Evolutionary conservation across 2,329 filamentous ascomycete species (phyloP).

Genomic region (Trichoderma sp.): DNA sequence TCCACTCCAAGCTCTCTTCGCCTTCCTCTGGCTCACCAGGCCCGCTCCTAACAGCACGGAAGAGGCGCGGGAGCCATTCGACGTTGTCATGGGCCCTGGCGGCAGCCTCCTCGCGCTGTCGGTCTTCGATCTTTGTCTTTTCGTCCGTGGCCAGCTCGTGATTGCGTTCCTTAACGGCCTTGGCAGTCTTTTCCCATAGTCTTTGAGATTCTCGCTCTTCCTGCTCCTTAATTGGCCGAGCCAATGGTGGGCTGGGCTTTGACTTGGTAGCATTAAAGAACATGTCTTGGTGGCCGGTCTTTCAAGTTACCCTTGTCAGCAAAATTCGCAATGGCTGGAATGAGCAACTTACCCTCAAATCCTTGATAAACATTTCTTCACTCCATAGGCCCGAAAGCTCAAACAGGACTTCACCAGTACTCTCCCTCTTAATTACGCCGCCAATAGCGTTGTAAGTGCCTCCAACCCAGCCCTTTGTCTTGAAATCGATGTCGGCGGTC

Average conservation of each 20-base stretch:
- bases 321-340: neutral
- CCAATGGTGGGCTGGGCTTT: slow-evolving; percentile 69
- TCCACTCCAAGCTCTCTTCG: slow-evolving; percentile 90
- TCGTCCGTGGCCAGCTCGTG: slow-evolving; percentile 89
- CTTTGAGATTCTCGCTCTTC: slow-evolving; percentile 85
- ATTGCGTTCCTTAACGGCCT: slow-evolving; percentile 79
- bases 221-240: slow-evolving; percentile 80
- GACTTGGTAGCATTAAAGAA: slow-evolving; percentile 84
- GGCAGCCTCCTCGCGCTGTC: slow-evolving; percentile 84
- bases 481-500: slow-evolving; percentile 92
- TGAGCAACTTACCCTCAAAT: slow-evolving; percentile 63
- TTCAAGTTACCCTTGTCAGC: slow-evolving; percentile 34
- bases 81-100: slow-evolving; percentile 72
- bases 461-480: slow-evolving; percentile 95
- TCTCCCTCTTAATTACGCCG: slow-evolving; percentile 83
- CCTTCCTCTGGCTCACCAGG: slow-evolving; percentile 71
- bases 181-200: slow-evolving; percentile 78
- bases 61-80: slow-evolving; percentile 86
- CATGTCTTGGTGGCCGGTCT: slow-evolving; percentile 86
- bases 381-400: slow-evolving; percentile 93
- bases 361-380: slow-evolving; percentile 89
- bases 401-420: slow-evolving; percentile 81
- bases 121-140: slow-evolving; percentile 94
- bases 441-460: slow-evolving; percentile 96
- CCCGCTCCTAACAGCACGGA: slow-evolving; percentile 70